Conservation (phyloP, 148 eudicot genomes). For the Camellia japonica region DNA sequence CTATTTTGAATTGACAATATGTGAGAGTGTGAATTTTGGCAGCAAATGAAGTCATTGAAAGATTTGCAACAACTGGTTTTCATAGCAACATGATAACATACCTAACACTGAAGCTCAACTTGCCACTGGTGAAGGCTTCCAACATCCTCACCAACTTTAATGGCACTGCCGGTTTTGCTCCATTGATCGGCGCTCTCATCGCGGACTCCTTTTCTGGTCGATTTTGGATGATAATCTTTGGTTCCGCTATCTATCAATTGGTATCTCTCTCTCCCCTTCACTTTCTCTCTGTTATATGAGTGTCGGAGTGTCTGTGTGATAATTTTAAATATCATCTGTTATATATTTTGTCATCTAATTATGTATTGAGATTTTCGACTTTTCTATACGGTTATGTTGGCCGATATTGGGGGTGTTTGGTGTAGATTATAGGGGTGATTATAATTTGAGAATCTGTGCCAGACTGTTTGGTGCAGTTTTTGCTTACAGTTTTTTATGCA, state of each 20-base stretch:
- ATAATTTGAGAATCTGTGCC: too few species aligned
- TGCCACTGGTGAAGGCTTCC: slow-evolving; percentile 75
- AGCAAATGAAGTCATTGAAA: slow-evolving; percentile 80
- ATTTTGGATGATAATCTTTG: slow-evolving; percentile 68
- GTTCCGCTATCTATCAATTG: slow-evolving; percentile 61
- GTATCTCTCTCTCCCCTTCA: slow-evolving; percentile 17
- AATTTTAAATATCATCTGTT: too few species aligned
- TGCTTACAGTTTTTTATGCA: too few species aligned
- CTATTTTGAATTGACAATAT: neutral
- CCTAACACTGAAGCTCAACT: slow-evolving; percentile 60
- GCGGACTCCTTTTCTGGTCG: slow-evolving; percentile 77
- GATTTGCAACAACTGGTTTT: slow-evolving; percentile 66
- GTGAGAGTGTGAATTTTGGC: slow-evolving; percentile 8
- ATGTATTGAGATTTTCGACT: too few species aligned
- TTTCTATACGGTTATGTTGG: too few species aligned
- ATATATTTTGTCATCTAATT: too few species aligned
- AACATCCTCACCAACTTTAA: slow-evolving; percentile 67
- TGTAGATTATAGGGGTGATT: too few species aligned
- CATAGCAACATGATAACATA: slow-evolving; percentile 79
- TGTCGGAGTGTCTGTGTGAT: too few species aligned
- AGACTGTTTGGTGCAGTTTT: too few species aligned
- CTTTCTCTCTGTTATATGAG: neutral
- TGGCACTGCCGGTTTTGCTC: slow-evolving; percentile 71
- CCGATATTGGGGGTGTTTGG: too few species aligned
- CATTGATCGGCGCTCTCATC: slow-evolving; percentile 66